Conservation (phyloP, 768 basidiomycete species). For the Boletus bicolor region DNA sequence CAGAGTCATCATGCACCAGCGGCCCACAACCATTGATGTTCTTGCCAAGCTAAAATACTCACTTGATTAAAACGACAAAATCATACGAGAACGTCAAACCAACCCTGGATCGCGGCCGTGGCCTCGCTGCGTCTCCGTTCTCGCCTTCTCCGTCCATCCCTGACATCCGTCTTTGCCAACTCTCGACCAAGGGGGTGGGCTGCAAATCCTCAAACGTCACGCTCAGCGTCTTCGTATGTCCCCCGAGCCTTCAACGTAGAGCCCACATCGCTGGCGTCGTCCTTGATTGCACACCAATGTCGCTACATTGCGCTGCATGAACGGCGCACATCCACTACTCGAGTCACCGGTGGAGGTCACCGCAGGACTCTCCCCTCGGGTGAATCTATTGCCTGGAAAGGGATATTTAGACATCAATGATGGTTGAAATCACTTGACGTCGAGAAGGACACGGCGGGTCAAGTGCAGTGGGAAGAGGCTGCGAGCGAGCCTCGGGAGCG, state of each 20-base stretch:
- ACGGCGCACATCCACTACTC: constrained; percentile 71
- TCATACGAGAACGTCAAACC: constrained; percentile 4
- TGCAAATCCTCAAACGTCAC: constrained; percentile 65
- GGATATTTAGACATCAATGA: constrained; percentile 45
- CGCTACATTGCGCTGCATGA: constrained; percentile 78
- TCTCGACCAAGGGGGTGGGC: constrained; percentile 28
- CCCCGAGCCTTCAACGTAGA: constrained; percentile 30
- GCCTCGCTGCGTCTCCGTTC: constrained; percentile 80
- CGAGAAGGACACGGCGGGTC: constrained; percentile 7
- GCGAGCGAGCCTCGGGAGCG: constrained; percentile 11
- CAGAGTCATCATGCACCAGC: no score
- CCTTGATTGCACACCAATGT: constrained; percentile 35
- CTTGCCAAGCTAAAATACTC: constrained; percentile 55
- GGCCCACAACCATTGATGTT: no score
- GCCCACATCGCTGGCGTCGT: constrained; percentile 21
- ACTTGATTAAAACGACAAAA: constrained; percentile 1
- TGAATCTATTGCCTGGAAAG: constrained; percentile 43
- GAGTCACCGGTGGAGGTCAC: constrained; percentile 81
- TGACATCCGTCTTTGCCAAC: constrained; percentile 29
- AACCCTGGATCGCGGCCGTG: constrained; percentile 85
- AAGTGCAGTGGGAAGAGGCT: constrained; percentile 7
- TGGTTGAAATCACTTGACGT: constrained; percentile 14
- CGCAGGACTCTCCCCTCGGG: constrained; percentile 63
- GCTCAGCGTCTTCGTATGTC: constrained; percentile 53
- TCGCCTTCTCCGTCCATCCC: constrained; percentile 54